phyloP scores from a whole-genome alignment of 1,284 basidiomycete genomes.

The Stereum hirsutum region DNA sequence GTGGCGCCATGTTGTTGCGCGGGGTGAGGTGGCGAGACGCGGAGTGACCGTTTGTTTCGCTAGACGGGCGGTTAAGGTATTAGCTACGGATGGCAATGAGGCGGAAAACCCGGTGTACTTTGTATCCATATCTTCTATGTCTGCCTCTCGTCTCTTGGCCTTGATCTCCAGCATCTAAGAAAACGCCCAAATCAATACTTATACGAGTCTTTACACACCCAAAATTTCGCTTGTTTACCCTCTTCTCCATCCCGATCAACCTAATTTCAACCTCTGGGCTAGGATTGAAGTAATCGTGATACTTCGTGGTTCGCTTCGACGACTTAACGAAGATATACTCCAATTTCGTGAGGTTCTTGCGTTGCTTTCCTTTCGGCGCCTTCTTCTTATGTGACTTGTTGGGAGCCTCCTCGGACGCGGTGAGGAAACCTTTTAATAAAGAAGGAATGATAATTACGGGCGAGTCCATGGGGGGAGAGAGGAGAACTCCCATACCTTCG shows the following conservation, averaged over 20 bases:
- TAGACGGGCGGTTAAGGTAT: too few species aligned
- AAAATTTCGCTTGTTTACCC: constrained; percentile 29
- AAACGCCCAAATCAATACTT: too few species aligned
- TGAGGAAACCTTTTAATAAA: constrained; percentile 46
- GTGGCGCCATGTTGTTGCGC: too few species aligned
- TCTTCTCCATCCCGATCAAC: constrained; percentile 45
- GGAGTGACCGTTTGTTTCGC: too few species aligned
- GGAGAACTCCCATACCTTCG: constrained; percentile 38
- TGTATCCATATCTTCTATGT: not conserved
- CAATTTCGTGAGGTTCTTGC: constrained; percentile 44
- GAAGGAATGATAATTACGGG: not conserved
- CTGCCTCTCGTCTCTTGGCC: too few species aligned
- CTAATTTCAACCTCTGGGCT: constrained; percentile 46
- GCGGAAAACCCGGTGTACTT: not conserved
- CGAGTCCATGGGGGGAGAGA: not conserved
- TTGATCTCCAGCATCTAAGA: too few species aligned
- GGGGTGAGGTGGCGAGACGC: too few species aligned
- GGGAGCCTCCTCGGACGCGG: constrained; percentile 12
- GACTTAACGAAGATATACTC: constrained; percentile 47
- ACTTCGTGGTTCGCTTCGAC: constrained; percentile 33
- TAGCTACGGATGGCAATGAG: not conserved
- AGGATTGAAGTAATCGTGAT: constrained; percentile 62
- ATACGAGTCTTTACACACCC: not conserved
- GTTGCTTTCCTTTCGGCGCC: constrained; percentile 33
- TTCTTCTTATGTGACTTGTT: constrained; percentile 17